phyloP scores from a whole-genome alignment of 306 rosid species.

The Ziziphus jujuba region DNA sequence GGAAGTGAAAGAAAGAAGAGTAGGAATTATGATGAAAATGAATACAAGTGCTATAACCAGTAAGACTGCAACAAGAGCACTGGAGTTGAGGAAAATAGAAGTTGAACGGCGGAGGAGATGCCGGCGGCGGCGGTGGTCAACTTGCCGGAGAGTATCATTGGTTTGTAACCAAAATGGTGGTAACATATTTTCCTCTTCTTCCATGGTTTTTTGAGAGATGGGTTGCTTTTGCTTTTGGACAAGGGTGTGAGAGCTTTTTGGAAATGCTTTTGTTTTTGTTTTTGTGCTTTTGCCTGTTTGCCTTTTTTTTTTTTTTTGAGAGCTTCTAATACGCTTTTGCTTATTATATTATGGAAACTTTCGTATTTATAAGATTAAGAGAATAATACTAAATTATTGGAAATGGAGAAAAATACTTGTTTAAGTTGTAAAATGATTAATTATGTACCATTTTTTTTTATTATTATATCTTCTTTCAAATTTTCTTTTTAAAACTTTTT shows the following conservation, averaged over 20 bases:
- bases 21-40: constrained; percentile 48
- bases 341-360: background rate
- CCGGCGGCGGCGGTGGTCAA: constrained; percentile 24
- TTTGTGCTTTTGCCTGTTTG: background rate
- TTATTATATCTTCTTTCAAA: too few species aligned
- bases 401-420: constrained; percentile 3
- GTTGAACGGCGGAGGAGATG: constrained; percentile 44
- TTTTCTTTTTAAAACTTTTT: background rate
- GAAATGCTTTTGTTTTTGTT: constrained; percentile 5
- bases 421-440: constrained; percentile 4
- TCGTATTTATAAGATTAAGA: background rate
- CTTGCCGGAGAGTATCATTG: constrained; percentile 4
- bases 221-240: constrained; percentile 12
- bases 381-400: constrained; percentile 19
- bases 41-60: constrained; percentile 43
- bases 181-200: constrained; percentile 35
- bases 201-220: constrained; percentile 22
- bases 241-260: constrained; percentile 19
- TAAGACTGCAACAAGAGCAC: constrained; percentile 43
- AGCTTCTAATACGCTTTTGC: constrained; percentile 11
- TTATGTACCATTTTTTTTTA: background rate
- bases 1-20: constrained; percentile 49
- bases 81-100: constrained; percentile 51
- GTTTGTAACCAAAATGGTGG: constrained; percentile 64
- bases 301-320: background rate